Base-by-base conservation (phyloP, 192 early-diverging fungal species). In the Entomortierella lignicola region DNA sequence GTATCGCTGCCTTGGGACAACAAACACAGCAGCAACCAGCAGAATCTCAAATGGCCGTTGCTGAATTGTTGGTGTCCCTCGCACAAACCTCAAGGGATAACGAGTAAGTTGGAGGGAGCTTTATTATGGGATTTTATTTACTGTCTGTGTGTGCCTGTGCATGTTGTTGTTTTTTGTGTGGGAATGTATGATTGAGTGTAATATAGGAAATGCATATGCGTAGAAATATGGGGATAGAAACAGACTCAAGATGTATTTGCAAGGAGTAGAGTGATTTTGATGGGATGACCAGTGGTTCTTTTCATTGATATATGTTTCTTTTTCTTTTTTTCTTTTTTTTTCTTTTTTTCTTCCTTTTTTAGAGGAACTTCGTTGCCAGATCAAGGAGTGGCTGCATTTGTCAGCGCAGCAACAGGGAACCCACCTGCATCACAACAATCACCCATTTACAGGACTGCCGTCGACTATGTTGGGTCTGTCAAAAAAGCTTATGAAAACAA, bases 31-130 rank as follows among this genome's bases (percentile, higher is more conserved):
- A 60, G 30, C 65, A 77, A 17, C 74, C 61, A 30, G 62, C 58
- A 20, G 75, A 79, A 68, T 54, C 74, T 20, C 66, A 63, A 2
- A 79, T 79, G 68, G 75, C 68, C 12, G 75, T 79, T 6, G 75
- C 75, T 8, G 75, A 79, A 26, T 57, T 79, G 17, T 42, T 79
- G 18, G 75, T 79, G 21, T 79, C 75, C 10, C 51, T 79, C 7
- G 66, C 55, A 8, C 72, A 77, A 27, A 67, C 52, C 30, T 56
- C 65, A 13, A 58, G 50, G 18, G 25, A 43, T 21, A 54, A 63
- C 4, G 60, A 79, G 67, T 70, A 69, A 79, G 61, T 59, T n/a
- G n/a, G n/a, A n/a, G n/a, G n/a, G n/a, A n/a, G n/a, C n/a, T n/a
- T n/a, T n/a, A n/a, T n/a, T n/a, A n/a, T n/a, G n/a, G n/a, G n/a